Evolutionary conservation across 2,329 filamentous ascomycete species (phyloP).

Genomic region (Hymenoscyphus albidus): DNA sequence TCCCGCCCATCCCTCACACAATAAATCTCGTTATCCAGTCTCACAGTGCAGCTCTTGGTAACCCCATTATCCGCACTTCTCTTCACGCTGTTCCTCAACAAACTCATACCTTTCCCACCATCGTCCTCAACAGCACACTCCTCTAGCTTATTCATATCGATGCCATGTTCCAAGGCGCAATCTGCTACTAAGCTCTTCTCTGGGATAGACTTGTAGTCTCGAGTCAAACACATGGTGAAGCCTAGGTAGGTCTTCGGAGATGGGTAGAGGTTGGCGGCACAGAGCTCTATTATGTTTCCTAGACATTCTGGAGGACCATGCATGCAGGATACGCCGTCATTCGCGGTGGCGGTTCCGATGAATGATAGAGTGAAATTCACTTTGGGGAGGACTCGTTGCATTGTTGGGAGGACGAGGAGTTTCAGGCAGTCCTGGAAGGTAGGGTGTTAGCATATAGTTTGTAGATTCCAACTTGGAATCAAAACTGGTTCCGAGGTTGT

Average conservation of each 20-base stretch:
- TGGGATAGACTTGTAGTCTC: conserved; percentile 74
- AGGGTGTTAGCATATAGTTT: conserved; percentile 6
- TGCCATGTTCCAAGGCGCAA: conserved; percentile 86
- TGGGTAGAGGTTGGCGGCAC: conserved; percentile 77
- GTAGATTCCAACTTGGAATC: not conserved
- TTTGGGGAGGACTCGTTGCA: conserved; percentile 77
- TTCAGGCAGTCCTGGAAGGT: conserved; percentile 64
- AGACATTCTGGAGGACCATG: conserved; percentile 89
- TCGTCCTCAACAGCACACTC: conserved; percentile 75
- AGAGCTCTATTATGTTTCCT: conserved; percentile 92
- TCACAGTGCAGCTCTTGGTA: conserved; percentile 71
- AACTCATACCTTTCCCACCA: conserved; percentile 63
- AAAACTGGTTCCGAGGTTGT: not conserved
- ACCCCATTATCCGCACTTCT: conserved; percentile 60
- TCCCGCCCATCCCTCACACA: conserved; percentile 76
- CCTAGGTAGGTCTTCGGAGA: conserved; percentile 85
- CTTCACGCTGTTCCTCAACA: conserved; percentile 65
- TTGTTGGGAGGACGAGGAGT: conserved; percentile 76
- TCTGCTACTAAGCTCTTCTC: conserved; percentile 73
- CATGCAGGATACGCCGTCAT: conserved; percentile 81
- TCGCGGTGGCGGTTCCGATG: conserved; percentile 73
- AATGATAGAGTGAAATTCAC: conserved; percentile 90
- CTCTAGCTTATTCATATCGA: conserved; percentile 78
- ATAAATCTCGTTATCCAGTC: conserved; percentile 73
- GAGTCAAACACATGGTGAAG: conserved; percentile 86